phyloP scores from a whole-genome alignment of 768 basidiomycete genomes.

The Suillus hirtellus region DNA sequence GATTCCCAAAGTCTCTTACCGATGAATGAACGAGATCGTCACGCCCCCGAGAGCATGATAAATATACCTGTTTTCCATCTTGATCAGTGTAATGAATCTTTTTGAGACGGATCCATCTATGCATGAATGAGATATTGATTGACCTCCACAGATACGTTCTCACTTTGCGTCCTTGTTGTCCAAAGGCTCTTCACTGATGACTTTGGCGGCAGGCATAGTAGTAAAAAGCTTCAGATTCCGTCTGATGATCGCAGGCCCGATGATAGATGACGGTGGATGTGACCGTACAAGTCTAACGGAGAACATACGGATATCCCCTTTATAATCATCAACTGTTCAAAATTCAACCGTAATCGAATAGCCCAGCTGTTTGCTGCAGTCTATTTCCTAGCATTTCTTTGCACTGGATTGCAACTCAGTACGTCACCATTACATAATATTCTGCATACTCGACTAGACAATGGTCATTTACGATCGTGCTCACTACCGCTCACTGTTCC shows the following conservation, averaged over 20 bases:
- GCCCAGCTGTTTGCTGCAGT: too few species aligned
- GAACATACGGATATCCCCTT: neutral
- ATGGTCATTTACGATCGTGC: too few species aligned
- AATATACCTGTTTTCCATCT: constrained; percentile 66
- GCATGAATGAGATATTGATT: neutral
- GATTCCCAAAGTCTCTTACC: constrained; percentile 83
- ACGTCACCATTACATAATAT: too few species aligned
- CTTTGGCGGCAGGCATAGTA: constrained; percentile 44
- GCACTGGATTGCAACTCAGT: too few species aligned
- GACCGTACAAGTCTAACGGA: neutral
- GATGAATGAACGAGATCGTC: constrained; percentile 8
- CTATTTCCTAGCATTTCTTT: too few species aligned
- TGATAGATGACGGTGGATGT: neutral
- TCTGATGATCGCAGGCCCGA: neutral
- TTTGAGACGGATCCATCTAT: constrained; percentile 83
- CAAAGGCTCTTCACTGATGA: constrained; percentile 54
- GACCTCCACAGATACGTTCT: constrained; percentile 19
- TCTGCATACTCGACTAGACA: too few species aligned
- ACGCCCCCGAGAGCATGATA: constrained; percentile 1
- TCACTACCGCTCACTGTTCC: too few species aligned
- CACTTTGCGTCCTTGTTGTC: constrained; percentile 59
- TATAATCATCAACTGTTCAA: neutral
- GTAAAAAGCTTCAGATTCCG: constrained; percentile 2
- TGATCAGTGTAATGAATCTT: constrained; percentile 81
- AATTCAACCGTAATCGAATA: too few species aligned